These are phyloP conservation scores for Stemphylium lycopersici DNA, from an alignment of 2,329 filamentous ascomycete genomes.

Conservation along the genomic window DNA sequence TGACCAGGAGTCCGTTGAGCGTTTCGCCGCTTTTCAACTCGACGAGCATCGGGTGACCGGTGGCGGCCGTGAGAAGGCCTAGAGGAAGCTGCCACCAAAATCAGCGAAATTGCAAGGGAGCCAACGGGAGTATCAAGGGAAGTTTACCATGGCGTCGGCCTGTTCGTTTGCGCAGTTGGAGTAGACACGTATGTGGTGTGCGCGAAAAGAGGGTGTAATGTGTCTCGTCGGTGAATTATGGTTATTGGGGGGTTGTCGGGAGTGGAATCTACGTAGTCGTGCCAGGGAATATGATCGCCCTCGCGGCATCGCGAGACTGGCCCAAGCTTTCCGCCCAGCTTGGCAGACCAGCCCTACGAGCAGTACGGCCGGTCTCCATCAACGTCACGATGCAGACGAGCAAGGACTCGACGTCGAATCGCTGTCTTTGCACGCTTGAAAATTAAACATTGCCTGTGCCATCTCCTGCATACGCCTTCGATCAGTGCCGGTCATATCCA, in stretches of 20 bases:
- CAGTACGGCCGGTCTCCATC: background rate
- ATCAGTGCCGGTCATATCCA: too few species aligned
- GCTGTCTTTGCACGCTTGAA: background rate
- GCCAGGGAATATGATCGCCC: background rate
- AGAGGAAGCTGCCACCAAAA: constrained; percentile 60
- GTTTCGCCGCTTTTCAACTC: constrained; percentile 98
- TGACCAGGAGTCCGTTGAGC: constrained; percentile 92
- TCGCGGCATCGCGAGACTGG: constrained; percentile 7
- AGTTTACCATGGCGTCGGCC: constrained; percentile 33
- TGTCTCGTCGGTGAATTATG: background rate
- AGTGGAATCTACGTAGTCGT: background rate
- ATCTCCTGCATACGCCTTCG: too few species aligned
- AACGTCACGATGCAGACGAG: background rate
- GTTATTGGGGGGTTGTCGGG: background rate
- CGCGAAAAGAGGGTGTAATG: too few species aligned
- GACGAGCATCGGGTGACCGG: constrained; percentile 97
- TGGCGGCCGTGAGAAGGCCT: constrained; percentile 89
- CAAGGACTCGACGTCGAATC: background rate
- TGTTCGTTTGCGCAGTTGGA: background rate
- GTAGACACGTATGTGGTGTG: background rate
- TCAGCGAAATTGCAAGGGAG: constrained; percentile 14
- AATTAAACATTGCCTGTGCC: too few species aligned
- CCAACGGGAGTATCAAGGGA: constrained; percentile 5
- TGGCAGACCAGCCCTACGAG: constrained; percentile 11
- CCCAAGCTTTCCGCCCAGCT: constrained; percentile 9